These are phyloP conservation scores for Triticum timopheevii DNA, from an alignment of 176 grass and related monocot species.

Conservation along the genomic window DNA sequence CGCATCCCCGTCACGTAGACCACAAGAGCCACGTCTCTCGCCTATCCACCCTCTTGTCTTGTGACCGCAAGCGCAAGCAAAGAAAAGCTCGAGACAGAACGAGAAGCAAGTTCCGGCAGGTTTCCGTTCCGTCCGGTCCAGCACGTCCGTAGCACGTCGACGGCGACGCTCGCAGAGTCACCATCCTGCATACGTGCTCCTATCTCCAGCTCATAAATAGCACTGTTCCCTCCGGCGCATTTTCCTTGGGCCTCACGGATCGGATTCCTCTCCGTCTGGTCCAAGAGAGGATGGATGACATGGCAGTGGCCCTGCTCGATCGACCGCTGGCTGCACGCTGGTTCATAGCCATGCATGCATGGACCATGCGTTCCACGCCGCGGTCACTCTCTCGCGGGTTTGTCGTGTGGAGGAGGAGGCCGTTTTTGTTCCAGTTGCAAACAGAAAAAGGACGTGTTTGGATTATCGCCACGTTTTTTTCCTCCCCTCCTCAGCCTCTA, in stretches of 20 bases:
- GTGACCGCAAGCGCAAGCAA: background rate
- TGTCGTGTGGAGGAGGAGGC: background rate
- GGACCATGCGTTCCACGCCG: background rate
- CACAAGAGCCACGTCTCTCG: no score
- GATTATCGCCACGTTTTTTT: background rate
- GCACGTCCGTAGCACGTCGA: background rate
- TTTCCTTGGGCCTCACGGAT: background rate
- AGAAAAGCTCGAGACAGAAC: background rate
- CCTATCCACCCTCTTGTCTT: no score
- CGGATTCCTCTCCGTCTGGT: background rate
- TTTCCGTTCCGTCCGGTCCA: conserved; percentile 34
- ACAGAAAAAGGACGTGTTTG: background rate
- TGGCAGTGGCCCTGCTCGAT: background rate
- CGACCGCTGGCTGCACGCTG: no score
- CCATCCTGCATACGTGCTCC: background rate
- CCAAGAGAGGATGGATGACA: background rate
- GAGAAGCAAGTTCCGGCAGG: conserved; percentile 13
- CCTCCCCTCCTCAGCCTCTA: background rate
- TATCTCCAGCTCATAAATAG: background rate
- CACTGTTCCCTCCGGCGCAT: background rate
- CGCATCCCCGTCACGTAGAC: no score
- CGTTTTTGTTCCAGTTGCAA: background rate
- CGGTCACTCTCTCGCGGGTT: background rate
- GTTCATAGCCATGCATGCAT: background rate
- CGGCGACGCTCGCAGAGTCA: conserved; percentile 15